Base-by-base conservation (phyloP, 306 rosid genomes). In the Purshia tridentata region DNA sequence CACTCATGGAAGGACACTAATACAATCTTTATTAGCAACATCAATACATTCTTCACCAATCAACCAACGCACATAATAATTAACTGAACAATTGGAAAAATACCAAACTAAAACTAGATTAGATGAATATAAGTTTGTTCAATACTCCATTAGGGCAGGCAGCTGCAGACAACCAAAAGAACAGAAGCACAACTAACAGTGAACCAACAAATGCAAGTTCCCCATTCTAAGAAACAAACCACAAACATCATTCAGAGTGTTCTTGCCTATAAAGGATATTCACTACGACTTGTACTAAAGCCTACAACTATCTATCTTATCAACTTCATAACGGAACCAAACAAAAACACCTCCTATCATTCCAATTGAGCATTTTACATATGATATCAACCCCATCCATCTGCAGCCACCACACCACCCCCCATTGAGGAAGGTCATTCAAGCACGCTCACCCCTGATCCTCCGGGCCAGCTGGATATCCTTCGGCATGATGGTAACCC, bases 391-490 rank as follows among this genome's bases (percentile, higher is more conserved):
- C 63, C 19, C 63, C 46, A 39, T 77, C 80, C 72, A 6, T 60
- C 54, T 22, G 90, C 96, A 90, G 87, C 97, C 86, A 71, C 80
- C 53, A 53, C 2, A 45, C 56, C 39, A 39, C 54, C 69, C 49
- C 41, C 53, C 22, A 0, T 23, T 0, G 11, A 4, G 22, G 68
- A 22, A 0, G 22, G 12, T 23, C 44, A 14, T 61, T 81, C 76
- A 93, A 60, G 98, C 98, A 58, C 97, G 97, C 78, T 93, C 98
- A 5, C 98, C 98, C 5, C 98, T 84, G 75, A 90, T 90, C 76
- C 98, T 85, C 40, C 98, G 76, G 2, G 97, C 98, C 23, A 93
- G 87, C 89, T 93, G 98, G 70, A 90, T 93, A 66, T 93, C 98
- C 81, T 93, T 93, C 0, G 98, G 98, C 97, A 93, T 93, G 18